A percentile compares a stretch with the other conserved stretches of the same genome.
phyloP scores from a whole-genome alignment of 495 filamentous ascomycete species.

The Penicillium egyptiacum region DNA sequence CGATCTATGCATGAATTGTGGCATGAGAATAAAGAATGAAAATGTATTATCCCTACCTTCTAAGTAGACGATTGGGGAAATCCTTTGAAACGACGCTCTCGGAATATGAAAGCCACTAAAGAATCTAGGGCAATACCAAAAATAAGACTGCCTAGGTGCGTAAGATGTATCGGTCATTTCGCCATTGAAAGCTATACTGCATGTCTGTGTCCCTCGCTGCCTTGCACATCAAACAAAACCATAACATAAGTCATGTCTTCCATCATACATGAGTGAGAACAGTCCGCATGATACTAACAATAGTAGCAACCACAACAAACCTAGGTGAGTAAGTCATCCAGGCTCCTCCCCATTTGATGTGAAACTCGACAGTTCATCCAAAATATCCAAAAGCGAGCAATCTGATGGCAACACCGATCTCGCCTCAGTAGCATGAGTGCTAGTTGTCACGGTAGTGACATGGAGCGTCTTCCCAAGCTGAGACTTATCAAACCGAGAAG shows the following conservation, averaged over 20 bases:
- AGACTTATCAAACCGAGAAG: constrained; percentile 39
- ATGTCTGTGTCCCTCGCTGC: not conserved
- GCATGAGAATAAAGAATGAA: constrained; percentile 1
- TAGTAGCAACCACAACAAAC: not conserved
- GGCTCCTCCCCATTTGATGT: not conserved
- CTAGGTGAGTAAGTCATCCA: not conserved
- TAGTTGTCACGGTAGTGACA: constrained; percentile 73
- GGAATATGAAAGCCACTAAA: not conserved
- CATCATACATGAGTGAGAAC: not conserved
- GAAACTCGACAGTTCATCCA: constrained; percentile 7
- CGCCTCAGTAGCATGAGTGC: constrained; percentile 44
- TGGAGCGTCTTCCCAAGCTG: constrained; percentile 1
- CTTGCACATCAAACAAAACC: not conserved
- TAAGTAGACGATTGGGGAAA: not conserved
- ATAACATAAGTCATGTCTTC: not conserved
- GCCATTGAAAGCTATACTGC: not conserved
- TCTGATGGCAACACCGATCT: constrained; percentile 25
- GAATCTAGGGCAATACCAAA: not conserved
- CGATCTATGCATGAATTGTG: constrained; percentile 5
- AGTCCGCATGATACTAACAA: not conserved
- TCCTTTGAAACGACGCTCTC: not conserved
- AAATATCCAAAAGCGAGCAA: constrained; percentile 14
- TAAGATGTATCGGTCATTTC: not conserved
- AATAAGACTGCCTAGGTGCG: not conserved
- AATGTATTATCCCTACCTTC: not conserved